These are phyloP conservation scores for Tricladium varicosporioides DNA, from an alignment of 2,329 filamentous ascomycete species.

Conservation along the genomic window DNA sequence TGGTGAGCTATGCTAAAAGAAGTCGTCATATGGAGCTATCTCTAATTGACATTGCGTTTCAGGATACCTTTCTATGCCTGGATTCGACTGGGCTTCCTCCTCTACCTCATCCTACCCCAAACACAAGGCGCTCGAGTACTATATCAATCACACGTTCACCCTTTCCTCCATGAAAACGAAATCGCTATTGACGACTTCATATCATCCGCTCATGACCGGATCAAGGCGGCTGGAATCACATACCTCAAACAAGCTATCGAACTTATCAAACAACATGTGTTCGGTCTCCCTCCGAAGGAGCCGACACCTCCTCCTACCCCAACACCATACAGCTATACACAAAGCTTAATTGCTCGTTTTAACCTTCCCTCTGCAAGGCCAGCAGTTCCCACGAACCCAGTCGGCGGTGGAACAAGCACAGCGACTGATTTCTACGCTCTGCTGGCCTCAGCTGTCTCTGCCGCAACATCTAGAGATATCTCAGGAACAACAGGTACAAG, in stretches of 20 bases:
- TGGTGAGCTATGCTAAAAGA: slow-evolving; percentile 53
- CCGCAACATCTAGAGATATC: slow-evolving; percentile 36
- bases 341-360: slow-evolving; percentile 81
- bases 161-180: slow-evolving; percentile 86
- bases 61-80: slow-evolving; percentile 94
- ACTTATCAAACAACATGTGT: slow-evolving; percentile 68
- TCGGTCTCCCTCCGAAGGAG: slow-evolving; percentile 68
- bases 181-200: slow-evolving; percentile 88
- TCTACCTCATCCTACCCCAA: slow-evolving; percentile 95
- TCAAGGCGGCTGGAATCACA: slow-evolving; percentile 72
- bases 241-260: slow-evolving; percentile 73
- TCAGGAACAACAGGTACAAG: slow-evolving; percentile 14
- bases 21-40: background rate
- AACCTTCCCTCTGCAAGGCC: slow-evolving; percentile 71
- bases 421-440: slow-evolving; percentile 72
- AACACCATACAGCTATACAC: slow-evolving; percentile 62
- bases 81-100: slow-evolving; percentile 80
- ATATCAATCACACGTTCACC: slow-evolving; percentile 83
- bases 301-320: slow-evolving; percentile 44
- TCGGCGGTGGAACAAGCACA: slow-evolving; percentile 41
- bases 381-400: slow-evolving; percentile 36
- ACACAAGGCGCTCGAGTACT: slow-evolving; percentile 88
- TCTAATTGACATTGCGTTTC: background rate
- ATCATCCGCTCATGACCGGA: slow-evolving; percentile 72
- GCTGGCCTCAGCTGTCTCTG: slow-evolving; percentile 69